Evolutionary conservation across 495 filamentous ascomycete species (phyloP).

Genomic region (Chaetomium cochliodes): DNA sequence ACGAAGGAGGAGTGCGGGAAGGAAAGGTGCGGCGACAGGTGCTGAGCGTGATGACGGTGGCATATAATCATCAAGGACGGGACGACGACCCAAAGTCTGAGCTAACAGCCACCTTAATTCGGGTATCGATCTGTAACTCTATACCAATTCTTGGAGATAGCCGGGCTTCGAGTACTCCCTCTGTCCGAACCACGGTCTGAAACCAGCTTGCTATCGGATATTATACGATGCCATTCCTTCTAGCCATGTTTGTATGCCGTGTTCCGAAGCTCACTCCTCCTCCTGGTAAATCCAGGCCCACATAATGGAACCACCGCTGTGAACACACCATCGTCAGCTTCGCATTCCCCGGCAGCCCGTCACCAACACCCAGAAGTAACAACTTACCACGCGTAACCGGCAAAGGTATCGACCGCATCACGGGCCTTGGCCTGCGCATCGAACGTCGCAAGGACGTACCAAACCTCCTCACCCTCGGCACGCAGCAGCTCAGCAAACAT

Average conservation of each 20-base stretch:
- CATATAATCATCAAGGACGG: neutral
- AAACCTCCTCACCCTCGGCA: neutral
- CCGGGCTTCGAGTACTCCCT: no score
- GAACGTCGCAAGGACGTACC: slow-evolving; percentile 3
- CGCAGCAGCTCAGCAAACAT: neutral
- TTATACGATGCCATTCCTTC: neutral
- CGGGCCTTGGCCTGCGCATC: neutral
- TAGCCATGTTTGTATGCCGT: neutral
- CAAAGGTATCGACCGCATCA: neutral
- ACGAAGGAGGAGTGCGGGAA: neutral
- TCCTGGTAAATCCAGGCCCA: neutral
- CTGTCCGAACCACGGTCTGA: neutral
- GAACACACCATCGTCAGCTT: neutral
- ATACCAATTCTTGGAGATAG: neutral
- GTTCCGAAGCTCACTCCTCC: neutral
- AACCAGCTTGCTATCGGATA: neutral
- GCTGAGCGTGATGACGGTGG: no score
- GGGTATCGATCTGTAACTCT: neutral
- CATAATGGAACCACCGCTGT: slow-evolving; percentile 11
- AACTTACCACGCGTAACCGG: slow-evolving; percentile 10
- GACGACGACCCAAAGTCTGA: neutral
- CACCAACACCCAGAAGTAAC: neutral
- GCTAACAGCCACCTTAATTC: neutral
- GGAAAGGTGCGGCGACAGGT: neutral
- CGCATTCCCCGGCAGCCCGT: no score